Evolutionary conservation across 495 filamentous ascomycete species (phyloP).

Genomic region (Thozetella sp.): DNA sequence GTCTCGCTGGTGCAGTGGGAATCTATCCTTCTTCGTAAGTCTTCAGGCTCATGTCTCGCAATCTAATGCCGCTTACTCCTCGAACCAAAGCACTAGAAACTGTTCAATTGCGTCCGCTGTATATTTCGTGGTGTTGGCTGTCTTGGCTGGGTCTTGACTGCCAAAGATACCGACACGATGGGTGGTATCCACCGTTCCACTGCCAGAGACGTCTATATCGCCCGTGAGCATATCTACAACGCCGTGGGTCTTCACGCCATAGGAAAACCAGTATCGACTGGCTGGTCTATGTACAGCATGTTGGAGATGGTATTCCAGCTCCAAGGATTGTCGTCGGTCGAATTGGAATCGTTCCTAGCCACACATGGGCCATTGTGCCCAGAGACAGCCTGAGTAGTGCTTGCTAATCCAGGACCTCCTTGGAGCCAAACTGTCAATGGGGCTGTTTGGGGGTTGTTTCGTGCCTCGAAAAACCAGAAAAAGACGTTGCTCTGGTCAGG

Average conservation of each 20-base stretch:
- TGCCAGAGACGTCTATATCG: conserved; percentile 28
- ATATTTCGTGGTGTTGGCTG: conserved; percentile 63
- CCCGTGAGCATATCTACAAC: conserved; percentile 35
- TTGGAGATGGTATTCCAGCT: conserved; percentile 14
- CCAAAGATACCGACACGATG: conserved; percentile 64
- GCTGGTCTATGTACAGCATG: conserved; percentile 15
- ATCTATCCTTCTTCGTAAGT: conserved; percentile 30
- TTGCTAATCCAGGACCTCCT: conserved; percentile 10
- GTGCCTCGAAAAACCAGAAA: conserved; percentile 13
- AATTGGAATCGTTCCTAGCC: conserved; percentile 1
- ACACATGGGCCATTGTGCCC: conserved; percentile 14
- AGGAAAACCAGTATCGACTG: conserved; percentile 11
- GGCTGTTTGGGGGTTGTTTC: not conserved
- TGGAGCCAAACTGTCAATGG: conserved; percentile 13
- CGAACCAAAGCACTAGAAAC: conserved; percentile 60
- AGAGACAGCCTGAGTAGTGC: conserved; percentile 5
- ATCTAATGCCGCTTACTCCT: not conserved
- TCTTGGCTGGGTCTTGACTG: conserved; percentile 45
- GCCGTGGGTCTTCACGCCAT: conserved; percentile 38
- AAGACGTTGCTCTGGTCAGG: conserved; percentile 5
- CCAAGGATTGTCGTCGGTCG: conserved; percentile 8
- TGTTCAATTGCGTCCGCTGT: conserved; percentile 64
- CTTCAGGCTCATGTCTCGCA: not conserved
- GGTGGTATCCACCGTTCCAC: conserved; percentile 23
- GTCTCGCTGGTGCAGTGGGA: conserved; percentile 3